phyloP scores from a whole-genome alignment of 2,329 filamentous ascomycete genomes.

The Fusarium redolens region DNA sequence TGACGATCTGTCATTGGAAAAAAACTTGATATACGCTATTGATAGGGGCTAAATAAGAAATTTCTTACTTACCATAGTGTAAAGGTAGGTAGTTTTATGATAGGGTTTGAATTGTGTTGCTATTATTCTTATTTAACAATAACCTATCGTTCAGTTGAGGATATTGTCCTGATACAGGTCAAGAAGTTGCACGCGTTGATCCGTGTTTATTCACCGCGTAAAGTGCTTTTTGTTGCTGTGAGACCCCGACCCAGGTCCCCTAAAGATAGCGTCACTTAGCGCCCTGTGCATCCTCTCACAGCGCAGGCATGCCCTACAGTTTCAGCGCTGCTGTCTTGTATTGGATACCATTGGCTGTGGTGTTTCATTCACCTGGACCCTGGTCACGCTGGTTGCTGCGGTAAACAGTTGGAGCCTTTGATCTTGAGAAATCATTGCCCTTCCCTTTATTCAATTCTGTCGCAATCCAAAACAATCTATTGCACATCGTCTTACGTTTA shows the following conservation, averaged over 20 bases:
- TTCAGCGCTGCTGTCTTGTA: constrained; percentile 32
- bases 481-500: constrained; percentile 9
- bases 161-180: constrained; percentile 12
- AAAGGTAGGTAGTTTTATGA: background rate
- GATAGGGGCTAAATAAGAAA: background rate
- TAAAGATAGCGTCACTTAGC: constrained; percentile 20
- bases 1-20: constrained; percentile 5
- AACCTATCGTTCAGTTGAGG: constrained; percentile 29
- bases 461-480: constrained; percentile 30
- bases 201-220: constrained; percentile 50
- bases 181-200: constrained; percentile 30
- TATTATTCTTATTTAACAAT: constrained; percentile 20
- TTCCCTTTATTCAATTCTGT: constrained; percentile 15
- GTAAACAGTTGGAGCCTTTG: constrained; percentile 45
- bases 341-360: constrained; percentile 36
- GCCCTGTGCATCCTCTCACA: constrained; percentile 22
- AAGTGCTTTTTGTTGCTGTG: constrained; percentile 47
- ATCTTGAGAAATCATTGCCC: constrained; percentile 26
- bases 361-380: constrained; percentile 11
- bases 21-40: background rate
- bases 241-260: constrained; percentile 20
- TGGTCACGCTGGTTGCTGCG: constrained; percentile 47
- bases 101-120: constrained; percentile 11
- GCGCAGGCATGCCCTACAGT: constrained; percentile 28
- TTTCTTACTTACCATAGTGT: constrained; percentile 35